Evolutionary conservation across 805 yeast genomes (phyloP).

Genomic region (Metschnikowia reukaufii): DNA sequence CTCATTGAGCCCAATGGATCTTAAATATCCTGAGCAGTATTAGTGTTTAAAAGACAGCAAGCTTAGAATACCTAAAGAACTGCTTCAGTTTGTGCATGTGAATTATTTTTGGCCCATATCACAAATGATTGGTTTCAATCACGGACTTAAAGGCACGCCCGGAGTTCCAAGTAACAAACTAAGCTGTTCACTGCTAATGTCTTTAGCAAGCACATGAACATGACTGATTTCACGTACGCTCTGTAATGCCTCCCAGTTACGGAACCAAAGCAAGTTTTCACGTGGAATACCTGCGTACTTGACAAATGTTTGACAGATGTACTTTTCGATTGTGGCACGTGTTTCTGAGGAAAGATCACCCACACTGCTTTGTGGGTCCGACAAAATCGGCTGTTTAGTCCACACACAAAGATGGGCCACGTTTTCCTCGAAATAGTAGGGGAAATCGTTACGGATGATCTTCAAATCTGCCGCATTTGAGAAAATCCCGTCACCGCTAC

Average conservation of each 20-base stretch:
- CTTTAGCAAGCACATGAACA: conserved; percentile 60
- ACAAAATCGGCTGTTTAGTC: conserved; percentile 57
- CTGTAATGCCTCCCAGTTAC: conserved; percentile 69
- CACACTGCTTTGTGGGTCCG: conserved; percentile 48
- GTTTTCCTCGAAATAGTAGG: conserved; percentile 55
- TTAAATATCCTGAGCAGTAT: too few species aligned
- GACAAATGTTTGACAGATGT: conserved; percentile 51
- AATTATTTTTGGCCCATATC: too few species aligned
- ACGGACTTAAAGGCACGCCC: conserved; percentile 10
- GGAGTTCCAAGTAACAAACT: conserved; percentile 11
- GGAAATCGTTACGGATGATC: conserved; percentile 60
- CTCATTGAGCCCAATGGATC: too few species aligned
- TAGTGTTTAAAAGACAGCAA: too few species aligned
- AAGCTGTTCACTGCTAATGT: conserved; percentile 27
- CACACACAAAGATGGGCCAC: conserved; percentile 64
- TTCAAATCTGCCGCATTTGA: conserved; percentile 42
- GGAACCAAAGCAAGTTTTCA: conserved; percentile 59
- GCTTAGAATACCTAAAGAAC: too few species aligned
- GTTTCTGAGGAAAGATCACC: conserved; percentile 52
- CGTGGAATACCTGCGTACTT: conserved; percentile 40
- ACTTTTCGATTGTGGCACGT: conserved; percentile 42
- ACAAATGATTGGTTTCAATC: too few species aligned
- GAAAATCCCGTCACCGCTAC: conserved; percentile 42
- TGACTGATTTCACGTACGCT: conserved; percentile 68
- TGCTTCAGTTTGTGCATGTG: too few species aligned